phyloP scores from a whole-genome alignment of 208 protist species.

The Trypanosoma lewisi region DNA sequence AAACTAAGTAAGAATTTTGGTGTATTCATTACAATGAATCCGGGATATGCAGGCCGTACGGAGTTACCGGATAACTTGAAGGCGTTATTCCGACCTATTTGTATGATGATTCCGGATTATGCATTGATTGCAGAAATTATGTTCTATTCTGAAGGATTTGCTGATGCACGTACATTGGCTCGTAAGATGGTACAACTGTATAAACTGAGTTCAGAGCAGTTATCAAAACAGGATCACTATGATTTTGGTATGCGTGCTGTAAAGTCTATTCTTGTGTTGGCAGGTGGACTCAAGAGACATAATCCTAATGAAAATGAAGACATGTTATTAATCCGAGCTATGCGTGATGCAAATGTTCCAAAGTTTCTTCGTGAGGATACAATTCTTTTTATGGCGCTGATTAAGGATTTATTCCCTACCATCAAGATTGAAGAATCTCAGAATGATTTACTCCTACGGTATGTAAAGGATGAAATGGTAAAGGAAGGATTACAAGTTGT shows the following conservation, averaged over 20 bases:
- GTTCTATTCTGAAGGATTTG: conserved; percentile 97
- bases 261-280: conserved; percentile 95
- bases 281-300: conserved; percentile 89
- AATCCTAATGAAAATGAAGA: conserved; percentile 91
- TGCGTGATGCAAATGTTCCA: conserved; percentile 93
- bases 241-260: conserved; percentile 96
- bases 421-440: conserved; percentile 76
- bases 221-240: conserved; percentile 96
- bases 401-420: conserved; percentile 93
- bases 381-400: conserved; percentile 92
- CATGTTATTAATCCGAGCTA: conserved; percentile 93
- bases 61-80: conserved; percentile 98
- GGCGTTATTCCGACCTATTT: conserved; percentile 96
- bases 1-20: conserved; percentile 91
- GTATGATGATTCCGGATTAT: conserved; percentile 98
- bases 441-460: conserved; percentile 81
- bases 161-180: conserved; percentile 90
- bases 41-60: conserved; percentile 96
- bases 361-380: conserved; percentile 95
- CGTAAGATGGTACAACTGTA: conserved; percentile 97
- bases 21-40: conserved; percentile 98
- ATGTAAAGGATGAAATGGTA: conserved; percentile 72
- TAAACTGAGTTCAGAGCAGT: conserved; percentile 93
- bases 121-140: conserved; percentile 97
- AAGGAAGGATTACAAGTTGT: conserved; percentile 74